These are phyloP conservation scores for Geotrichum europaeum DNA, from an alignment of 1,139 yeast genomes.

Conservation along the genomic window DNA sequence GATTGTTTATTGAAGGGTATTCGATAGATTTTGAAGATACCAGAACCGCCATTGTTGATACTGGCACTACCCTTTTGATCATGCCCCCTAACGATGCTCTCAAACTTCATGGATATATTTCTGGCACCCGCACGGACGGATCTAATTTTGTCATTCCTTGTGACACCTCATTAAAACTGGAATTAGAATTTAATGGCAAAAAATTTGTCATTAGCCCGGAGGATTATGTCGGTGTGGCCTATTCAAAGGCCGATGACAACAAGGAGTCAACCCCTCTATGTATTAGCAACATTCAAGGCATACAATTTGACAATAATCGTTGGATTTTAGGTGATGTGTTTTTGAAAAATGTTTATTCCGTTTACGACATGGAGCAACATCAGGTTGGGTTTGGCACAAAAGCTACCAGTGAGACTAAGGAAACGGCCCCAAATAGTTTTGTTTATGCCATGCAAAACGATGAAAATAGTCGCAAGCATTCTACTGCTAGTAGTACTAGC, in stretches of 20 bases:
- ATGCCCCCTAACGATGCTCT: slow-evolving; percentile 52
- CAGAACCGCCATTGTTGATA: slow-evolving; percentile 52
- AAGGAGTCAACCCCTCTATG: slow-evolving; percentile 43
- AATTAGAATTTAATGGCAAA: slow-evolving; percentile 40
- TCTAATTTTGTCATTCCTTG: slow-evolving; percentile 56
- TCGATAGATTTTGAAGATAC: slow-evolving; percentile 33
- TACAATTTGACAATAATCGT: slow-evolving; percentile 29
- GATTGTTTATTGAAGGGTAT: slow-evolving; percentile 36
- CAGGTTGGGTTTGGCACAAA: slow-evolving; percentile 48
- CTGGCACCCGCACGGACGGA: slow-evolving; percentile 47
- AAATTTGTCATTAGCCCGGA: slow-evolving; percentile 39
- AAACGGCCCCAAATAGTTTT: slow-evolving; percentile 22
- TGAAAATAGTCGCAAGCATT: neutral
- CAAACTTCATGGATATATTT: slow-evolving; percentile 48
- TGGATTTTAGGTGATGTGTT: slow-evolving; percentile 59
- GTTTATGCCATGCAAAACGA: slow-evolving; percentile 9
- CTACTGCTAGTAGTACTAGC: neutral
- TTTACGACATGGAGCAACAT: slow-evolving; percentile 49
- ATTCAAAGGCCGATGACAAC: neutral
- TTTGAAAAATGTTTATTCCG: slow-evolving; percentile 50
- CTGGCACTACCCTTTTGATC: slow-evolving; percentile 61
- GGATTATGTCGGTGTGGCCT: slow-evolving; percentile 10
- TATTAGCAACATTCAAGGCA: slow-evolving; percentile 61
- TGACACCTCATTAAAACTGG: slow-evolving; percentile 39
- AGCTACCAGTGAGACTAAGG: slow-evolving; percentile 20